These are phyloP conservation scores for Ogataea kodamae DNA, from an alignment of 805 yeast genomes.

Conservation along the genomic window DNA sequence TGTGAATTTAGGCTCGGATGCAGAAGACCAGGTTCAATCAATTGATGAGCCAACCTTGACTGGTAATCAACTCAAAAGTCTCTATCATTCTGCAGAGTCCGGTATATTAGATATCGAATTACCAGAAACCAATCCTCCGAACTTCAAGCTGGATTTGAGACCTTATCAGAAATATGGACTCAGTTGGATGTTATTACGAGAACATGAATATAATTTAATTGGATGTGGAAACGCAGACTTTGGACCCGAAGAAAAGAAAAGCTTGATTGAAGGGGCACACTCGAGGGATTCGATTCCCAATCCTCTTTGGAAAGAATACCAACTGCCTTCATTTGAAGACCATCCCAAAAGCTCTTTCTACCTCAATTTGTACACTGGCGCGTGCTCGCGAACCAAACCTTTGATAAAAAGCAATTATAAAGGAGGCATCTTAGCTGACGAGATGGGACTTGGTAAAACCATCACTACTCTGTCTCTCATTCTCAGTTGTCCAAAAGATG, in stretches of 20 bases:
- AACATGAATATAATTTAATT: constrained; percentile 52
- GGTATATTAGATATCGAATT: constrained; percentile 42
- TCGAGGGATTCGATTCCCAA: constrained; percentile 54
- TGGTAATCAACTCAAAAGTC: constrained; percentile 69
- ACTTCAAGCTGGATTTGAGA: constrained; percentile 58
- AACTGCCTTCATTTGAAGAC: constrained; percentile 56
- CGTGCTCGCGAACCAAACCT: constrained; percentile 67
- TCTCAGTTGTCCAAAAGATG: constrained; percentile 59
- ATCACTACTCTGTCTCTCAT: constrained; percentile 76
- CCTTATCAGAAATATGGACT: constrained; percentile 82
- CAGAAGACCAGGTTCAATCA: constrained; percentile 5
- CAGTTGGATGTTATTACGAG: constrained; percentile 86
- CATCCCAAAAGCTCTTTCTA: constrained; percentile 43
- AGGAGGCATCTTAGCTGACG: constrained; percentile 94
- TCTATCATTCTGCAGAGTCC: constrained; percentile 66
- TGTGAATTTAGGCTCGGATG: constrained; percentile 37
- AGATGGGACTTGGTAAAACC: constrained; percentile 96
- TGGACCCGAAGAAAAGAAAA: constrained; percentile 20
- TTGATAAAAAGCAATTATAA: constrained; percentile 52
- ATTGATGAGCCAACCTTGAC: constrained; percentile 35
- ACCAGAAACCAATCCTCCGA: constrained; percentile 58
- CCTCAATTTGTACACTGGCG: constrained; percentile 78
- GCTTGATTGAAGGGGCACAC: constrained; percentile 28
- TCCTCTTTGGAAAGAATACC: constrained; percentile 80
- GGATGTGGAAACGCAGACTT: constrained; percentile 31